These are phyloP conservation scores for Pestalotiopsis sp. DNA, from an alignment of 2,329 filamentous ascomycete species.

Conservation along the genomic window DNA sequence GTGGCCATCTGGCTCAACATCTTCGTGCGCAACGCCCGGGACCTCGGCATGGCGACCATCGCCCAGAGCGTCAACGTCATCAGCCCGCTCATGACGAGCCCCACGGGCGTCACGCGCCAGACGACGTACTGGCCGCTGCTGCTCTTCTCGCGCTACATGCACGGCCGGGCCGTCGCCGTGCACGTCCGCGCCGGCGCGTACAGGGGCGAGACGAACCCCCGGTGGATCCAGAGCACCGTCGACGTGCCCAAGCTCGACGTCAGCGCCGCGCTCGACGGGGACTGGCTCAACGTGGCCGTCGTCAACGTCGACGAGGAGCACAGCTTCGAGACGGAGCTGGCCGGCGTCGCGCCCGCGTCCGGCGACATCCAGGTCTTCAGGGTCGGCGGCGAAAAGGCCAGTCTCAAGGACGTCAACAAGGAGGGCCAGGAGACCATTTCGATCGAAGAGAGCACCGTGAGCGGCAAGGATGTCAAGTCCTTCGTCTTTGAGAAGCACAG, in stretches of 20 bases:
- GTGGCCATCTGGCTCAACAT: conserved; percentile 77
- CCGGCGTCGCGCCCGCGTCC: conserved; percentile 45
- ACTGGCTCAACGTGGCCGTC: conserved; percentile 66
- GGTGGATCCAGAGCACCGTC: conserved; percentile 64
- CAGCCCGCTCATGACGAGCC: conserved; percentile 72
- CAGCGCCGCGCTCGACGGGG: conserved; percentile 60
- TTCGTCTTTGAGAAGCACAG: conserved; percentile 73
- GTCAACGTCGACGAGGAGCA: conserved; percentile 70
- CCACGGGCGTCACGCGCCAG: conserved; percentile 67
- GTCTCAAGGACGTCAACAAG: conserved; percentile 10
- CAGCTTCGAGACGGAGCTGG: conserved; percentile 61
- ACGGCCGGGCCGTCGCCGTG: conserved; percentile 67
- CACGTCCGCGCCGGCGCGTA: conserved; percentile 68
- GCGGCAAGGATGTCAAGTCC: conserved; percentile 20
- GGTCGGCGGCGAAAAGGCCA: conserved; percentile 7
- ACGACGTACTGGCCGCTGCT: conserved; percentile 76
- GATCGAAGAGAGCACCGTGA: conserved; percentile 1
- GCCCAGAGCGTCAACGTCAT: conserved; percentile 81
- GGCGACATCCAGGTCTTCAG: conserved; percentile 11
- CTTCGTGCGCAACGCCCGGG: conserved; percentile 70
- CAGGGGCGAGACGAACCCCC: conserved; percentile 65
- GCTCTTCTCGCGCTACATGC: conserved; percentile 73
- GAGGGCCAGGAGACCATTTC: conserved; percentile 7
- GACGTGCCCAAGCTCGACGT: conserved; percentile 71
- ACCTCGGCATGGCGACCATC: conserved; percentile 78